These are phyloP conservation scores for Acorus calamus DNA, from an alignment of 106 monocot species.

Conservation along the genomic window DNA sequence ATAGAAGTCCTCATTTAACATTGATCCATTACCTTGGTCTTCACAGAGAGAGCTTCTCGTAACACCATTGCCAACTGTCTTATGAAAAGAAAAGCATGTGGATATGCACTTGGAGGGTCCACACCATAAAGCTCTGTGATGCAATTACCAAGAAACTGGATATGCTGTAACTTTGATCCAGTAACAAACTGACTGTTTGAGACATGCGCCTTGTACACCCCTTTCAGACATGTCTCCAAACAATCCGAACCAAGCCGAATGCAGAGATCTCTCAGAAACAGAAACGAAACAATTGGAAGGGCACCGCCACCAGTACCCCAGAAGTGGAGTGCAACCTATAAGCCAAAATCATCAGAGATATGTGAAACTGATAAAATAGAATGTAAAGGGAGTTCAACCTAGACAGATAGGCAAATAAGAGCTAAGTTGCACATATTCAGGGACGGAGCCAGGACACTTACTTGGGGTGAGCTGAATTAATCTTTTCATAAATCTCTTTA, in stretches of 20 bases:
- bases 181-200: conserved; percentile 65
- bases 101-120: conserved; percentile 68
- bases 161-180: conserved; percentile 69
- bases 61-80: conserved; percentile 76
- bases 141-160: conserved; percentile 92
- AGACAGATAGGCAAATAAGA: no score
- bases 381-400: no score
- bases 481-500: no score
- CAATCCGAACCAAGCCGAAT: conserved; percentile 86
- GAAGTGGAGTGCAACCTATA: conserved; percentile 69
- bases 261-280: conserved; percentile 85
- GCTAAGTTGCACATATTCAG: no score
- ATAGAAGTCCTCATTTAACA: no score
- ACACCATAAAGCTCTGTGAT: conserved; percentile 75
- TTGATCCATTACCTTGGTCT: conserved; percentile 36
- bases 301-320: conserved; percentile 86
- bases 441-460: no score
- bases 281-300: conserved; percentile 75
- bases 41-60: conserved; percentile 63
- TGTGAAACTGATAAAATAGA: not conserved
- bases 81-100: conserved; percentile 84
- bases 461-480: no score
- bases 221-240: conserved; percentile 72
- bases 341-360: not conserved
- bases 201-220: conserved; percentile 89